A percentile compares a stretch with the other conserved stretches of the same genome.
Conservation (phyloP, 1,284 basidiomycete genomes). For the Ganoderma multipileum region DNA sequence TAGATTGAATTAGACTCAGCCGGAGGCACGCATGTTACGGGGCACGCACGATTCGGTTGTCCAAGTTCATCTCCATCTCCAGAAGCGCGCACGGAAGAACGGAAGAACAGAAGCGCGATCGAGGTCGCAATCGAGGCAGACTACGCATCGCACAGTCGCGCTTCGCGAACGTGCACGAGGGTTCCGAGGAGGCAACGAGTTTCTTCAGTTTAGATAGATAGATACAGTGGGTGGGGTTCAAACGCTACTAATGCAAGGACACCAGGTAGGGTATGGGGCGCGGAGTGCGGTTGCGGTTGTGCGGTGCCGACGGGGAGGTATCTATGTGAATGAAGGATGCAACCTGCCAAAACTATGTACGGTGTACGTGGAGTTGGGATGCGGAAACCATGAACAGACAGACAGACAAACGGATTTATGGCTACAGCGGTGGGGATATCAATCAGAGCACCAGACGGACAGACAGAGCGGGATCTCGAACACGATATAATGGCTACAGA, state of each 20-base stretch:
- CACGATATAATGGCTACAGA: slow-evolving; percentile 27
- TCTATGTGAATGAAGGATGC: slow-evolving; percentile 14
- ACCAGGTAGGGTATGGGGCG: slow-evolving; percentile 26
- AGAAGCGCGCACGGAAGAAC: not conserved
- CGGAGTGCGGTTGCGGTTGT: not conserved
- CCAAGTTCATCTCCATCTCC: not conserved
- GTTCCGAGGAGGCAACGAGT: not conserved
- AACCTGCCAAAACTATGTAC: slow-evolving; percentile 18
- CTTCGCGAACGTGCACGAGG: not conserved
- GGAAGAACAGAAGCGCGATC: not conserved
- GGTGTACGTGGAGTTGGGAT: slow-evolving; percentile 9
- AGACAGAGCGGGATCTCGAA: slow-evolving; percentile 8
- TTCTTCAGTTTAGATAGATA: slow-evolving; percentile 4
- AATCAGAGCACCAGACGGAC: slow-evolving; percentile 5
- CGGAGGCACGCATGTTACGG: not conserved
- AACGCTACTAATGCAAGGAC: slow-evolving; percentile 19
- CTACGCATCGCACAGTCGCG: not conserved
- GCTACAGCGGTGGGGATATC: slow-evolving; percentile 26
- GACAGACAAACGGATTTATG: slow-evolving; percentile 6
- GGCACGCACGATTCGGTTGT: not conserved
- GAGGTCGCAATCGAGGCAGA: not conserved
- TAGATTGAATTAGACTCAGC: not conserved
- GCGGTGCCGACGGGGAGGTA: slow-evolving; percentile 22
- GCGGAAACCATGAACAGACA: not conserved
- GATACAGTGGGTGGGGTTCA: slow-evolving; percentile 20